Evolutionary conservation across 805 yeast species (phyloP), one percentile per base, ranked within the genome.

Genomic region (Yamadazyma laniorum): DNA sequence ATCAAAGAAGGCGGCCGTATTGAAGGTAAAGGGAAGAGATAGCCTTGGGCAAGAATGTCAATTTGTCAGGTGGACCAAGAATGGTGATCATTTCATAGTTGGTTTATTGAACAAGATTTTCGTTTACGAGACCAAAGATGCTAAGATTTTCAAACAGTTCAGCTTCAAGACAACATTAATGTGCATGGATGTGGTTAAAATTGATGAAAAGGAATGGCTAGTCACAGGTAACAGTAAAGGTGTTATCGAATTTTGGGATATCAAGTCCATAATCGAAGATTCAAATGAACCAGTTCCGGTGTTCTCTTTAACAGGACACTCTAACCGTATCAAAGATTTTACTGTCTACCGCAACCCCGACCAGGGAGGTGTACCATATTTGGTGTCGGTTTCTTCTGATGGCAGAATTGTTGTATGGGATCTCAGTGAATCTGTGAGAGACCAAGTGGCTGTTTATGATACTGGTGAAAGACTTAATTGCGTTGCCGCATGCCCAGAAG

Each of bases 331-430:
- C 29, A 91, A 91, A 62, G 95, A 82, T 47, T 72, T 93, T 49
- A 65, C 79, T 14, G 67, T 80, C 33, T 74, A 72, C 51, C 49
- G 53, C 18, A 63, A 67, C 25, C 67, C 72, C 11, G 35, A 34
- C 3, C 70, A 65, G 14, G 58, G 70, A 18, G 39, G 45, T 29
- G 52, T 48, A 18, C 69, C 70, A 4, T 84, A 74, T 53, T 60
- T 93, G 53, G 74, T 86, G 0, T 83, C 95, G 2, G 86, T 89
- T 9, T 86, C 96, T 0, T 86, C 97, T 0, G 98, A 91, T 60
- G 98, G 98, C 18, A 85, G 78, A 52, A 82, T 91, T 36, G 95
- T 93, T 6, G 85, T 91, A 3, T 91, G 97, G 96, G 84, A 90
- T 56, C 47, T 69, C 14, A 30, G 49, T 2, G 64, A 82, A 55